phyloP scores from a whole-genome alignment of 306 rosid genomes.

The Lablab purpureus region DNA sequence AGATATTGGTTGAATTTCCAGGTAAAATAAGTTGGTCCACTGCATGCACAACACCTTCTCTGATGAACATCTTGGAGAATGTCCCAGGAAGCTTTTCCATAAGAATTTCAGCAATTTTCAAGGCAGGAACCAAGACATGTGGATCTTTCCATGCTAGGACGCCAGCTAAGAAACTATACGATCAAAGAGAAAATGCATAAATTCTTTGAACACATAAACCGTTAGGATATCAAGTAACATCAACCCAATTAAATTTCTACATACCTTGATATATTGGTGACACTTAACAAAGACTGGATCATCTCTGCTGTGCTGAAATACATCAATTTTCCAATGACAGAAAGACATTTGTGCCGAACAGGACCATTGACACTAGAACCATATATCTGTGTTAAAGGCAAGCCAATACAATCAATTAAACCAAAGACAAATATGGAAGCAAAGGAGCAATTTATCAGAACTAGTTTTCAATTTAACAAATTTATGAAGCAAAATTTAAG shows the following conservation, averaged over 20 bases:
- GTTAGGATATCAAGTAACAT: constrained; percentile 30
- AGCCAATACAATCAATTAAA: constrained; percentile 35
- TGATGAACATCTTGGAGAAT: constrained; percentile 86
- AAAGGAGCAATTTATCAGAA: constrained; percentile 24
- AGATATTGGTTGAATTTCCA: constrained; percentile 59
- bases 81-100: constrained; percentile 95
- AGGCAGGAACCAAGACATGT: constrained; percentile 86
- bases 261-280: constrained; percentile 94
- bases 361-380: constrained; percentile 98
- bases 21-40: constrained; percentile 92
- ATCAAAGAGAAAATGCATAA: constrained; percentile 46
- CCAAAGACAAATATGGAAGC: neutral
- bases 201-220: constrained; percentile 20
- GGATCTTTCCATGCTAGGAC: constrained; percentile 99
- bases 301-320: constrained; percentile 94
- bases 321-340: constrained; percentile 94
- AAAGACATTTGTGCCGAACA: constrained; percentile 94
- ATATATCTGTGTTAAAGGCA: constrained; percentile 71
- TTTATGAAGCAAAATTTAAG: constrained; percentile 24
- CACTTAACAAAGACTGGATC: constrained; percentile 83
- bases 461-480: neutral
- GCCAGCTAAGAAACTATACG: constrained; percentile 86
- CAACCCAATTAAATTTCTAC: constrained; percentile 29
- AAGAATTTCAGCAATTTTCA: constrained; percentile 96
- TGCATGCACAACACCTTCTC: constrained; percentile 99